phyloP scores from a whole-genome alignment of 306 rosid genomes.

The Quercus rubra region DNA sequence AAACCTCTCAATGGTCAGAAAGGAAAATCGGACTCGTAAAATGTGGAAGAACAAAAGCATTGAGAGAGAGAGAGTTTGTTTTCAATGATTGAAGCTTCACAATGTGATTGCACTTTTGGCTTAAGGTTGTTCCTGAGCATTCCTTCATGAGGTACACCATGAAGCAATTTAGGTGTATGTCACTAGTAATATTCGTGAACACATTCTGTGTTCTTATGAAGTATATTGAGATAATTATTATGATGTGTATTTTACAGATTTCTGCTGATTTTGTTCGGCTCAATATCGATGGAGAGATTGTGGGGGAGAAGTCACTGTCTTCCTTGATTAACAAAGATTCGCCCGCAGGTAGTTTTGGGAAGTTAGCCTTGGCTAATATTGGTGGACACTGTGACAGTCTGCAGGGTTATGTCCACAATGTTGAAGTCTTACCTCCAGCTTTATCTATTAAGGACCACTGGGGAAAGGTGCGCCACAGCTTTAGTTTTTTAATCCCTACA shows the following conservation, averaged over 20 bases:
- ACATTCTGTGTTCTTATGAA: neutral
- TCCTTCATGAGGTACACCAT: neutral
- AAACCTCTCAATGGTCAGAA: neutral
- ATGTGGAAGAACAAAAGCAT: neutral
- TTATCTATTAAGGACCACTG: slow-evolving; percentile 47
- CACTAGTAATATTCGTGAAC: neutral
- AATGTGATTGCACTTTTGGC: neutral
- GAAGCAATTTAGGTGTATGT: slow-evolving; percentile 5
- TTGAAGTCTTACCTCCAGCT: slow-evolving; percentile 37
- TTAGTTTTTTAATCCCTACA: slow-evolving; percentile 16
- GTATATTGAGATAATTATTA: slow-evolving; percentile 20
- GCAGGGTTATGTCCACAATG: slow-evolving; percentile 68
- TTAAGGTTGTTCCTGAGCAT: neutral
- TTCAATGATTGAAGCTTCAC: neutral
- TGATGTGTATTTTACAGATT: slow-evolving; percentile 48
- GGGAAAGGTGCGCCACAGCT: slow-evolving; percentile 47
- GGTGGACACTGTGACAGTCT: slow-evolving; percentile 45
- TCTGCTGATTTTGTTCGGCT: slow-evolving; percentile 53
- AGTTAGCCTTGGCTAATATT: slow-evolving; percentile 49
- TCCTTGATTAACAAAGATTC: slow-evolving; percentile 34
- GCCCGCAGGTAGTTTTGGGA: slow-evolving; percentile 29
- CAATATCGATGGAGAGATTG: slow-evolving; percentile 65
- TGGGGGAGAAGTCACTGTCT: slow-evolving; percentile 44
- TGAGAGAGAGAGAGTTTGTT: neutral
- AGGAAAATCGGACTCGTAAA: neutral